phyloP scores from a whole-genome alignment of 2,329 filamentous ascomycete genomes.

The Ceratocystis smalleyi region DNA sequence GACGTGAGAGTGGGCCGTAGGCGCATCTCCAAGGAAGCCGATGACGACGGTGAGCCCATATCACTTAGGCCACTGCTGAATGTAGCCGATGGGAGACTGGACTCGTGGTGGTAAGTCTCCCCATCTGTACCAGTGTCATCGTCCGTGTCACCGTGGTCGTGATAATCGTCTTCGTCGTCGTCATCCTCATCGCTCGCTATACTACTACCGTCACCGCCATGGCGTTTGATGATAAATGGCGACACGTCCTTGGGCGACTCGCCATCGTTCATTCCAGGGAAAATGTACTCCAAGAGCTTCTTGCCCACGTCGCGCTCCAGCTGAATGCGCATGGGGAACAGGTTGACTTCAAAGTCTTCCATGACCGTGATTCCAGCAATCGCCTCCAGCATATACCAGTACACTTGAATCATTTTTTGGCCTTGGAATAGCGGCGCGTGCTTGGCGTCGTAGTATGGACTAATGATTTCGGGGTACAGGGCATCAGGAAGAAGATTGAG shows the following conservation, averaged over 20 bases:
- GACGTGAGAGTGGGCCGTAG: constrained; percentile 64
- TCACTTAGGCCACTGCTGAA: constrained; percentile 14
- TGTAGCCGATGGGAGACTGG: constrained; percentile 19
- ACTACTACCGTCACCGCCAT: constrained; percentile 16
- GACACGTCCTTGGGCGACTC: constrained; percentile 40
- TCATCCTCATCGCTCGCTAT: constrained; percentile 21
- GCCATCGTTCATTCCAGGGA: constrained; percentile 61
- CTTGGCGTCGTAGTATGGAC: constrained; percentile 64
- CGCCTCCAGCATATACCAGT: constrained; percentile 96
- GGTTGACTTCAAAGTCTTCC: constrained; percentile 87
- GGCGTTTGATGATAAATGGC: constrained; percentile 40
- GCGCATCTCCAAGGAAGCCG: constrained; percentile 49
- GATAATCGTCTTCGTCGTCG: constrained; percentile 35
- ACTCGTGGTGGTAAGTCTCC: constrained; percentile 16
- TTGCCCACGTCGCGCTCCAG: constrained; percentile 85
- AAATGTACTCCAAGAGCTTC: constrained; percentile 91
- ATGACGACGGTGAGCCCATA: constrained; percentile 24
- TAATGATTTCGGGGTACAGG: constrained; percentile 90
- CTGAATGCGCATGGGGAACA: constrained; percentile 87
- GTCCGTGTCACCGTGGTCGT: constrained; percentile 23
- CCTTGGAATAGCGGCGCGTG: constrained; percentile 35
- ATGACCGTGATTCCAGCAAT: constrained; percentile 96
- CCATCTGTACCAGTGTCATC: constrained; percentile 6
- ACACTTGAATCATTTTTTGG: constrained; percentile 75
- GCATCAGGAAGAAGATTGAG: constrained; percentile 82